Evolutionary conservation across 179 eudicot genomes (phyloP).

Genomic region (Spergularia azorica): DNA sequence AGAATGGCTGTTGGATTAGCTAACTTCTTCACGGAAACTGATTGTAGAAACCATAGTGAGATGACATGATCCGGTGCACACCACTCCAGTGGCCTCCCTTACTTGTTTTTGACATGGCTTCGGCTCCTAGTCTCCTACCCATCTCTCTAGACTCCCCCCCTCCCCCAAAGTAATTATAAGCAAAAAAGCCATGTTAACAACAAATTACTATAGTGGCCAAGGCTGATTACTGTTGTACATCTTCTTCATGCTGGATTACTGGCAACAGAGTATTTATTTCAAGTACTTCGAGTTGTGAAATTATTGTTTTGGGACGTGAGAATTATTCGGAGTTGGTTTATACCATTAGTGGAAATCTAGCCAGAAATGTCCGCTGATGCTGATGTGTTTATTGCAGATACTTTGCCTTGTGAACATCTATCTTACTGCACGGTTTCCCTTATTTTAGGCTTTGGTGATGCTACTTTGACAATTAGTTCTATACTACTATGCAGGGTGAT

Average conservation of each 20-base stretch:
- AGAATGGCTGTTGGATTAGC: constrained; percentile 6
- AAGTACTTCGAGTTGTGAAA: background rate
- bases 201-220: background rate
- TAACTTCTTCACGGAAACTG: background rate
- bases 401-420: background rate
- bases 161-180: too few relatives aligned
- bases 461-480: background rate
- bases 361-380: too few relatives aligned
- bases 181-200: background rate
- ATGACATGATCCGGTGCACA: background rate
- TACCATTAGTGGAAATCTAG: too few relatives aligned
- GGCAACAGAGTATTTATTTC: background rate
- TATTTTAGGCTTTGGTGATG: background rate
- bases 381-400: background rate
- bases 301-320: background rate
- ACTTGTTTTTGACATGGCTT: background rate
- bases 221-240: background rate
- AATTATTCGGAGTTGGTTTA: background rate
- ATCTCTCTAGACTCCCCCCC: background rate
- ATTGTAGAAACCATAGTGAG: background rate
- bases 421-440: background rate
- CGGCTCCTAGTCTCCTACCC: background rate
- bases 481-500: constrained; percentile 65
- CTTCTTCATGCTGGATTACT: background rate
- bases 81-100: background rate